Percentiles rank a stretch among this genome's conserved stretches.
Evolutionary conservation across 208 protist species (phyloP).

Genomic region (Leishmania mexicana): DNA sequence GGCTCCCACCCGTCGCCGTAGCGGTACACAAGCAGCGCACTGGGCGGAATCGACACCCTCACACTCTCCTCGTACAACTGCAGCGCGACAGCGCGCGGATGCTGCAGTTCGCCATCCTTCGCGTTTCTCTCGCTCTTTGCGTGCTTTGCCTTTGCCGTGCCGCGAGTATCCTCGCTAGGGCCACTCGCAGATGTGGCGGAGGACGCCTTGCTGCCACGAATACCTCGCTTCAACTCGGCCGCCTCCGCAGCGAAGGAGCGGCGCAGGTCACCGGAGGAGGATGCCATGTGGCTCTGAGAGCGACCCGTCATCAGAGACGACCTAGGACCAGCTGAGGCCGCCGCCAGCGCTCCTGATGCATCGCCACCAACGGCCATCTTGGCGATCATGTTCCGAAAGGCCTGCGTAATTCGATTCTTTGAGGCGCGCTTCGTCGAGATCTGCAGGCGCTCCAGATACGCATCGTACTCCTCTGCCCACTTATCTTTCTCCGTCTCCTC

Average conservation of each 20-base stretch:
- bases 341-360: background rate
- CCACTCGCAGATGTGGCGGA: background rate
- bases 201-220: background rate
- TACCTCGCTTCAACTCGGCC: background rate
- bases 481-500: constrained; percentile 62
- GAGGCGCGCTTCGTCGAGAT: constrained; percentile 23
- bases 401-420: constrained; percentile 36
- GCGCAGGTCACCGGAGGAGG: constrained; percentile 14
- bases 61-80: constrained; percentile 66
- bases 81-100: constrained; percentile 45
- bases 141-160: background rate
- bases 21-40: constrained; percentile 63
- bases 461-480: constrained; percentile 50
- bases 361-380: constrained; percentile 54
- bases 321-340: background rate
- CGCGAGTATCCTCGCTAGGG: background rate
- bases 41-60: constrained; percentile 39
- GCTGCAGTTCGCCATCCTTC: constrained; percentile 14
- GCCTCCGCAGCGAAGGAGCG: constrained; percentile 21
- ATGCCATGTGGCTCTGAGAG: background rate
- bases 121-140: background rate
- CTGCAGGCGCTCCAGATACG: constrained; percentile 38
- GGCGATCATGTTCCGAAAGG: constrained; percentile 60
- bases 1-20: constrained; percentile 75
- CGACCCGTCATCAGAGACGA: background rate